Evolutionary conservation across 2,329 filamentous ascomycete species (phyloP), one percentile per base, ranked within the genome.

Genomic region (Epichloe typhina): DNA sequence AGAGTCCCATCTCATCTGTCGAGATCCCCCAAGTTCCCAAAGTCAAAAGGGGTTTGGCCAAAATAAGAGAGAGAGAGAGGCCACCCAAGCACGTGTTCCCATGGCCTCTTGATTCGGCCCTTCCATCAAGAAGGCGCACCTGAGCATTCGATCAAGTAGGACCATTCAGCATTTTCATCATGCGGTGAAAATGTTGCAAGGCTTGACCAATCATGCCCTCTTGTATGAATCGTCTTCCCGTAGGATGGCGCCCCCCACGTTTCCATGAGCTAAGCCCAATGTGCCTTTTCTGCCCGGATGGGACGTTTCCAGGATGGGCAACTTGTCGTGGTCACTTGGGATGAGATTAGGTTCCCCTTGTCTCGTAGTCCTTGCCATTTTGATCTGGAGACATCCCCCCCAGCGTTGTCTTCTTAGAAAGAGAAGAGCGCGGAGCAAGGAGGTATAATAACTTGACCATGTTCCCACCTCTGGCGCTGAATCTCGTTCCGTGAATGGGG

Each of bases 91-190:
- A 51, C 50, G 50, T 51, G 45, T 43, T 4, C 33, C 45, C 33
- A 19, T 51, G 50, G 7, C 46, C 19, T 41, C 19, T 19, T 19
- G 50, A 56, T 50, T 56, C 53, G 53, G 52, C 36, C 54, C 53
- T 52, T 49, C 7, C 51, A 45, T 52, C 53, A 54, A 19, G 17
- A 19, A 19, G 54, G 47, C 36, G 48, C 33, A 4, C 40, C n/a
- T 13, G 35, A 19, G 9, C 19, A 8, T 12, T 17, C 1, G 23
- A 36, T 43, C 17, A 15, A 9, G 17, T 19, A 19, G 17, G 44
- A 21, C 31, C 15, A 49, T 19, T 53, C 50, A 49, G 11, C 31
- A 13, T 8, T 8, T 47, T 19, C 17, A 42, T 48, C 50, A 44
- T 31, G 26, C 38, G 35, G 44, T 26, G 33, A 13, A 8, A 13